A percentile compares a stretch with the other conserved stretches of the same genome.
These are phyloP conservation scores for Epichloe hybrida DNA, from an alignment of 2,329 filamentous ascomycete genomes.

Conservation along the genomic window DNA sequence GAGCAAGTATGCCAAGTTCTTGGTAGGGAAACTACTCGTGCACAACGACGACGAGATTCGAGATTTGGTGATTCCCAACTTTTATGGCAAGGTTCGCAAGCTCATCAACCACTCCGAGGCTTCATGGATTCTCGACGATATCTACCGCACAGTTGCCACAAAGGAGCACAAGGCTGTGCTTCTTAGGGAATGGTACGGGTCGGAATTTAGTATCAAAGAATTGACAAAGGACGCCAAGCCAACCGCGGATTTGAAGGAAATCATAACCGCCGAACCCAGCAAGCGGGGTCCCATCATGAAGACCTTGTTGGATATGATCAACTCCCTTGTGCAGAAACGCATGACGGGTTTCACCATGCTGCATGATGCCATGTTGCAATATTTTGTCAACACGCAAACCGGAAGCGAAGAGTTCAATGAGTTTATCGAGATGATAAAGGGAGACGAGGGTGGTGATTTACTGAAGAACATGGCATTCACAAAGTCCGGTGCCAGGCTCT, in stretches of 20 bases:
- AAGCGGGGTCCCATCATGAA: conserved; percentile 82
- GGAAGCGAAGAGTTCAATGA: conserved; percentile 74
- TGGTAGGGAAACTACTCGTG: conserved; percentile 92
- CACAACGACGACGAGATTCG: conserved; percentile 78
- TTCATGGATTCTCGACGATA: conserved; percentile 94
- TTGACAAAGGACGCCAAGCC: conserved; percentile 37
- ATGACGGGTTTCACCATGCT: conserved; percentile 94
- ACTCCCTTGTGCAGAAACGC: conserved; percentile 89
- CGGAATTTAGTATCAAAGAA: conserved; percentile 78
- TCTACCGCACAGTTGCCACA: conserved; percentile 80
- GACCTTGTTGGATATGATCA: conserved; percentile 74
- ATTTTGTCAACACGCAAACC: conserved; percentile 66
- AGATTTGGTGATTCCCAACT: conserved; percentile 82
- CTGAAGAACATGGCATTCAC: conserved; percentile 96
- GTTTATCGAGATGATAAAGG: conserved; percentile 81
- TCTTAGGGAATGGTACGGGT: conserved; percentile 89
- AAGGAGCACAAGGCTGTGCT: conserved; percentile 74
- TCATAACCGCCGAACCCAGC: conserved; percentile 65
- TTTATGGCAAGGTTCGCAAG: conserved; percentile 84
- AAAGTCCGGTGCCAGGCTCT: conserved; percentile 68
- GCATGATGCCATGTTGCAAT: conserved; percentile 96
- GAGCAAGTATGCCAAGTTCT: conserved; percentile 93
- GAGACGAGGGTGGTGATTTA: conserved; percentile 79
- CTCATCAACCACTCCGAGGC: conserved; percentile 94
- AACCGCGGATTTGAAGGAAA: conserved; percentile 57